phyloP scores from a whole-genome alignment of 306 rosid genomes.

The Glycine soja region DNA sequence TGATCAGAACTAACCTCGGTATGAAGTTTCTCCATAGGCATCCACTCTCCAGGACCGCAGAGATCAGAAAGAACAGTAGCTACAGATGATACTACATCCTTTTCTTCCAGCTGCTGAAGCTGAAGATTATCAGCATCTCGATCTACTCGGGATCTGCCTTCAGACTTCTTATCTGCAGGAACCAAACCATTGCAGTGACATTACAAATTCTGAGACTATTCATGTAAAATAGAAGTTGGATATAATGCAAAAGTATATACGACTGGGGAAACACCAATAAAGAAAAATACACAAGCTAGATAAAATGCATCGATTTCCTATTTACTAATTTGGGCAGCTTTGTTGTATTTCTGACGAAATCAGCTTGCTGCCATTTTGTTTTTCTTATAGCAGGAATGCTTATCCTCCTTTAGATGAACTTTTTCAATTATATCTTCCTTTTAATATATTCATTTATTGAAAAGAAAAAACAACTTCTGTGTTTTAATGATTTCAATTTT shows the following conservation, averaged over 20 bases:
- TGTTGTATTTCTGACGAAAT: not conserved
- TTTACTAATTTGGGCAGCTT: not conserved
- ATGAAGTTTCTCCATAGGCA: slow-evolving; percentile 99
- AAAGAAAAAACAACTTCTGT: not conserved
- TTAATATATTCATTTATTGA: not conserved
- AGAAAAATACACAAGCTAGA: not conserved
- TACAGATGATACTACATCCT: slow-evolving; percentile 99
- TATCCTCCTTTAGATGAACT: not conserved
- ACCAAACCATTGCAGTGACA: slow-evolving; percentile 26
- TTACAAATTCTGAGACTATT: slow-evolving; percentile 22
- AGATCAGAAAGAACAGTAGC: slow-evolving; percentile 96
- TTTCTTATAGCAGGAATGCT: not conserved
- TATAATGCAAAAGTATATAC: no score
- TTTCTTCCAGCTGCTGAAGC: slow-evolving; percentile 89
- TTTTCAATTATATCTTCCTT: not conserved
- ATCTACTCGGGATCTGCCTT: slow-evolving; percentile 88
- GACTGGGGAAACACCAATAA: not conserved
- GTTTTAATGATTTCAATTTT: not conserved
- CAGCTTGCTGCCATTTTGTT: not conserved
- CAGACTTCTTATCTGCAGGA: slow-evolving; percentile 81
- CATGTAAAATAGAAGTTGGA: slow-evolving; percentile 6
- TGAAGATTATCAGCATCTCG: slow-evolving; percentile 91
- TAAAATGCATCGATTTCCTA: slow-evolving; percentile 13
- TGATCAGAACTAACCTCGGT: slow-evolving; percentile 69
- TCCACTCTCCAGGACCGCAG: slow-evolving; percentile 99